phyloP scores from a whole-genome alignment of 1,284 basidiomycete genomes.

The Vanrija sp. region DNA sequence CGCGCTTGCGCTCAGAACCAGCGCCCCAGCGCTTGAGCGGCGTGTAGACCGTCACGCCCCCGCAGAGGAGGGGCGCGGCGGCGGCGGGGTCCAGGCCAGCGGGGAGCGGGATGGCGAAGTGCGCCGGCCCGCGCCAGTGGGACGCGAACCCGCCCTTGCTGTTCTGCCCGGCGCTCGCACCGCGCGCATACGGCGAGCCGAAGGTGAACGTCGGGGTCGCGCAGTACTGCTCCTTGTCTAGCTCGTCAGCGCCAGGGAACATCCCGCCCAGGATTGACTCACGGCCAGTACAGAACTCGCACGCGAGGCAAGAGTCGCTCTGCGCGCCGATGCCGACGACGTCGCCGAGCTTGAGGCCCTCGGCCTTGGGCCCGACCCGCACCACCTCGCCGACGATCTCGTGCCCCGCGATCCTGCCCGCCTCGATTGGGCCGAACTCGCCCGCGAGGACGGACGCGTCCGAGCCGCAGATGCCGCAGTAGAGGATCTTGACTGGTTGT shows the following conservation, averaged over 20 bases:
- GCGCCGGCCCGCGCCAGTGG: conserved; percentile 43
- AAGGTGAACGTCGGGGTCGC: conserved; percentile 1
- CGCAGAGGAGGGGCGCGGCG: conserved; percentile 52
- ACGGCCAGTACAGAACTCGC: conserved; percentile 48
- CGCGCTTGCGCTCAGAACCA: conserved; percentile 51
- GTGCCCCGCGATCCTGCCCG: conserved; percentile 19
- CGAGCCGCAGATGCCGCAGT: conserved; percentile 20
- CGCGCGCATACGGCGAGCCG: neutral
- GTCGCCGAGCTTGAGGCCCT: conserved; percentile 45
- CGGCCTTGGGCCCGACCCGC: conserved; percentile 21
- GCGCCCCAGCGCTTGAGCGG: conserved; percentile 52
- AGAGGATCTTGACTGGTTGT: conserved; percentile 7
- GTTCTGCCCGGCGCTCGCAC: conserved; percentile 22
- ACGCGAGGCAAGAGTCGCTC: conserved; percentile 49
- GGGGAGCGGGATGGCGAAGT: conserved; percentile 64
- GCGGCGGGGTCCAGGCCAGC: conserved; percentile 55
- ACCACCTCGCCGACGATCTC: conserved; percentile 32
- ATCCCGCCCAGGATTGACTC: no score
- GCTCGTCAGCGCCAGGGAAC: no score
- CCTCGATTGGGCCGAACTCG: conserved; percentile 2
- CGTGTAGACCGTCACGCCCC: conserved; percentile 49
- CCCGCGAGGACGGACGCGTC: conserved; percentile 17
- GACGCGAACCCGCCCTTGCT: conserved; percentile 50
- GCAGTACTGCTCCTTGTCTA: conserved; percentile 8
- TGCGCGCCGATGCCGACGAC: conserved; percentile 54